A percentile compares a stretch with the other conserved stretches of the same genome.
These are phyloP conservation scores for Lactarius akahatsu DNA, from an alignment of 768 basidiomycete genomes.

Conservation along the genomic window DNA sequence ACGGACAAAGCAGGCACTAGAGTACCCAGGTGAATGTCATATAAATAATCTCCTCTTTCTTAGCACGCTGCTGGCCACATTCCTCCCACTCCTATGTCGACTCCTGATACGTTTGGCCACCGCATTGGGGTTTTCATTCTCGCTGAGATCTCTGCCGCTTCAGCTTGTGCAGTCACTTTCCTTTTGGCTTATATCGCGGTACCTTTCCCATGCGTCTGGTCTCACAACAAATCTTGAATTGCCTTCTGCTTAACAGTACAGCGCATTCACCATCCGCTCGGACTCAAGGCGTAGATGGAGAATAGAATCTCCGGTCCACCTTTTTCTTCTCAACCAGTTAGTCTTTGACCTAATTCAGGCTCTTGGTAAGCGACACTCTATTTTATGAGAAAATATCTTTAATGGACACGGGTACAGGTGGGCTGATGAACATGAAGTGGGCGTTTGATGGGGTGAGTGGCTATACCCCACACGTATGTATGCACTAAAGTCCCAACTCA, in stretches of 20 bases:
- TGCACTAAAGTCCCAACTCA: not conserved
- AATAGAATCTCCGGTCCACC: slow-evolving; percentile 32
- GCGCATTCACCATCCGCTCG: slow-evolving; percentile 25
- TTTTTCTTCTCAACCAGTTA: slow-evolving; percentile 35
- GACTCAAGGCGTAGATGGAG: slow-evolving; percentile 27
- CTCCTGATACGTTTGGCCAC: slow-evolving; percentile 21
- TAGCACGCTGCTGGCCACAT: not conserved
- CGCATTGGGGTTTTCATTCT: slow-evolving; percentile 33
- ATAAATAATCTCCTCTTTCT: not conserved
- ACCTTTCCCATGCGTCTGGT: slow-evolving; percentile 10
- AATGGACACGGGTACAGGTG: slow-evolving; percentile 33
- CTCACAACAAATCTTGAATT: not conserved
- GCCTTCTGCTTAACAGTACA: slow-evolving; percentile 24
- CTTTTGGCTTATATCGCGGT: slow-evolving; percentile 33
- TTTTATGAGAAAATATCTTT: not conserved
- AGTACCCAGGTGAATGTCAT: not conserved
- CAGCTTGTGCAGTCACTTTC: slow-evolving; percentile 30
- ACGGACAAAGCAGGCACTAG: not conserved
- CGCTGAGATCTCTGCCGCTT: slow-evolving; percentile 32
- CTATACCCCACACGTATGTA: not conserved
- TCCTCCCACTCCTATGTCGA: slow-evolving; percentile 3
- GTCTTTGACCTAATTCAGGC: slow-evolving; percentile 35
- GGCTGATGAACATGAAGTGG: slow-evolving; percentile 42
- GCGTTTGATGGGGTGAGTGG: slow-evolving; percentile 36
- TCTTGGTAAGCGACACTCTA: slow-evolving; percentile 27